These are phyloP conservation scores for Aspergillus spinulosporus DNA, from an alignment of 2,329 filamentous ascomycete genomes.

Conservation along the genomic window DNA sequence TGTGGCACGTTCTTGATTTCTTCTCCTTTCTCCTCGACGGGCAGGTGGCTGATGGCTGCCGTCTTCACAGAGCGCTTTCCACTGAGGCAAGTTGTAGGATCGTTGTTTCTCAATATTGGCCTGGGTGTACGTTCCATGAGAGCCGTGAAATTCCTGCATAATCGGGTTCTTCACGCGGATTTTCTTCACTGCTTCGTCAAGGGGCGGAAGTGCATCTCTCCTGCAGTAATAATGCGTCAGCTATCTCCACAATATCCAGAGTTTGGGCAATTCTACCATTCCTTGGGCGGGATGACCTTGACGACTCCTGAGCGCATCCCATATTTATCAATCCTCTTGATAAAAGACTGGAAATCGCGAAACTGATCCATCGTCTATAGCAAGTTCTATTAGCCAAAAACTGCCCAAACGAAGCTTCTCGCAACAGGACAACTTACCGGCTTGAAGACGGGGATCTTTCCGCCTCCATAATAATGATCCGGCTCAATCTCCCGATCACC, in stretches of 20 bases:
- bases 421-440: conserved; percentile 57
- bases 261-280: conserved; percentile 68
- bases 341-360: conserved; percentile 86
- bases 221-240: conserved; percentile 37
- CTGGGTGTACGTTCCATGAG: conserved; percentile 92
- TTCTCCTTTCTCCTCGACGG: conserved; percentile 65
- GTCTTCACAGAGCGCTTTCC: conserved; percentile 90
- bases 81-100: conserved; percentile 95
- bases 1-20: conserved; percentile 51
- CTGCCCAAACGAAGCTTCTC: neutral
- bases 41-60: conserved; percentile 95
- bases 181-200: conserved; percentile 84
- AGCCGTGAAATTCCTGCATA: conserved; percentile 96
- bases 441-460: conserved; percentile 88
- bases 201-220: conserved; percentile 68
- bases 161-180: conserved; percentile 96
- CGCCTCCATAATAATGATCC: conserved; percentile 79
- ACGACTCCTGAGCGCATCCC: conserved; percentile 98
- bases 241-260: conserved; percentile 1
- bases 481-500: conserved; percentile 78
- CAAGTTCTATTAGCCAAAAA: conserved; percentile 10
- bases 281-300: conserved; percentile 88
- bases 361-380: conserved; percentile 83
- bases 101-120: conserved; percentile 95
- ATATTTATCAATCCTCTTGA: conserved; percentile 86